A percentile compares a stretch with the other conserved stretches of the same genome.
These are phyloP conservation scores for Berkeleyomyces rouxiae DNA, from an alignment of 2,329 filamentous ascomycete species.

Conservation along the genomic window DNA sequence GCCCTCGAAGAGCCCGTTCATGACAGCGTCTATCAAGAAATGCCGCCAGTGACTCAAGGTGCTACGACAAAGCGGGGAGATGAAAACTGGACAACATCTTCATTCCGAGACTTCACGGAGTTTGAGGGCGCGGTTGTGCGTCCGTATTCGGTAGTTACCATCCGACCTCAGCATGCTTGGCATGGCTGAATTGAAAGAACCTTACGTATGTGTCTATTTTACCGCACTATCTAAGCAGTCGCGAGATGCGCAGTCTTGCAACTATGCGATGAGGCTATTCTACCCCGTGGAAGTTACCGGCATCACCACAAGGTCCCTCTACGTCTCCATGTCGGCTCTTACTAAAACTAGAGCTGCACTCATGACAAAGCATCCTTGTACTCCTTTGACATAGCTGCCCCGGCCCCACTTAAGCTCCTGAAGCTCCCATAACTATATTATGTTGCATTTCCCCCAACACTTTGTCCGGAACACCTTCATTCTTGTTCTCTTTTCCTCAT, in stretches of 20 bases:
- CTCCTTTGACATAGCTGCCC: background rate
- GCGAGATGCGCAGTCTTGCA: too few relatives aligned
- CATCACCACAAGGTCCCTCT: background rate
- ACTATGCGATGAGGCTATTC: too few relatives aligned
- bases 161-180: background rate
- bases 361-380: background rate
- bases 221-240: background rate
- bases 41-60: background rate
- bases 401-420: constrained; percentile 3
- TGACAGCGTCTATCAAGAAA: background rate
- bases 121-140: too few relatives aligned
- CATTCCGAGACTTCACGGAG: too few relatives aligned
- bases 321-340: background rate
- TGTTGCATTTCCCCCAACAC: background rate
- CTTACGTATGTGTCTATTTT: background rate
- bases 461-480: background rate
- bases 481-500: background rate
- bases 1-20: constrained; percentile 1
- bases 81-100: too few relatives aligned
- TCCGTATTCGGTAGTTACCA: background rate
- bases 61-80: background rate
- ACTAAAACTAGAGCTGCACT: background rate
- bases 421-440: background rate
- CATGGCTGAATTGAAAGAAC: background rate
- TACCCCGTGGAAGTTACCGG: too few relatives aligned